Conservation (phyloP, 441 rosid genomes). For the Raphanus hybrid region DNA sequence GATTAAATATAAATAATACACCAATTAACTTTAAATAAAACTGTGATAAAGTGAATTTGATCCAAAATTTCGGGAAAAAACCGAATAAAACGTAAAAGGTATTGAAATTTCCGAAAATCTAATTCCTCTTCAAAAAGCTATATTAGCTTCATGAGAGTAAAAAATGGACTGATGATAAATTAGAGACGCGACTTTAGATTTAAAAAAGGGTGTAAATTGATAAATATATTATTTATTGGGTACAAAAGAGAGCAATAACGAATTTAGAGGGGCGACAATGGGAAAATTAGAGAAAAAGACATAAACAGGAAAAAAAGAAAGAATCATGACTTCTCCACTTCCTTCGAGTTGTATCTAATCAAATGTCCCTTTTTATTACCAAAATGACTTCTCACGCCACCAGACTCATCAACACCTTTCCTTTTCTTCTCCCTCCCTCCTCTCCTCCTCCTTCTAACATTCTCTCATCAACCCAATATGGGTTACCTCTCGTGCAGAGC, state of each 20-base stretch:
- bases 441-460: not conserved
- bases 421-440: slow-evolving; percentile 6
- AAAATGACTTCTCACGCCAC: slow-evolving; percentile 40
- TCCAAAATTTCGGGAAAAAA: too few relatives aligned
- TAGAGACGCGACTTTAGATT: not conserved
- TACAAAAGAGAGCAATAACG: not conserved
- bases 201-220: not conserved
- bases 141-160: not conserved
- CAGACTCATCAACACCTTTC: slow-evolving; percentile 26
- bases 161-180: not conserved
- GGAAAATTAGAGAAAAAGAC: not conserved
- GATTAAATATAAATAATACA: too few relatives aligned
- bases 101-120: not conserved
- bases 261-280: not conserved
- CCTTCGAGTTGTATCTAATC: slow-evolving; percentile 3
- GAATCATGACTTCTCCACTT: slow-evolving; percentile 42
- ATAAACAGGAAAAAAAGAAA: not conserved
- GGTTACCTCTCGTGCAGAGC: slow-evolving; percentile 87
- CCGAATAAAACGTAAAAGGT: not conserved
- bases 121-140: not conserved
- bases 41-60: too few relatives aligned
- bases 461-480: slow-evolving; percentile 37
- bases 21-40: too few relatives aligned
- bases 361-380: slow-evolving; percentile 26
- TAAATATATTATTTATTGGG: not conserved